These are phyloP conservation scores for Acmispon strigosus DNA, from an alignment of 306 rosid genomes.

Conservation along the genomic window DNA sequence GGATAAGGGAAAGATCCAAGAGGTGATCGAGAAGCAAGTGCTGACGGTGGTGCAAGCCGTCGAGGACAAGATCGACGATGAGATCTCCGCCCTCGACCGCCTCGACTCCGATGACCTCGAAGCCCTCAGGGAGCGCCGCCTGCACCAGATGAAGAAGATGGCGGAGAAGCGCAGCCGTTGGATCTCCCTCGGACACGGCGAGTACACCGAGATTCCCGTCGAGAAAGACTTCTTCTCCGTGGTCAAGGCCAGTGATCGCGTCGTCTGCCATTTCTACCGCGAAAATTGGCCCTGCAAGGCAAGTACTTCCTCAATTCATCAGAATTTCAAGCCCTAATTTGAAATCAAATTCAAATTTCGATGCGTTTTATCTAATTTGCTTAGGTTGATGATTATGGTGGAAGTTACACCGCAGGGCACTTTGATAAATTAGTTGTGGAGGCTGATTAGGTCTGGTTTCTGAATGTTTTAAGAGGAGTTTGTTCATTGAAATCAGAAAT, in stretches of 20 bases:
- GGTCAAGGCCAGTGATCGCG: constrained; percentile 98
- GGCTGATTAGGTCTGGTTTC: not conserved
- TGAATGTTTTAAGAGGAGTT: not conserved
- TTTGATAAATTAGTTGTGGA: not conserved
- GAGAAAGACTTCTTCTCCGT: constrained; percentile 92
- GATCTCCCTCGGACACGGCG: constrained; percentile 88
- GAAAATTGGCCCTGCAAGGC: constrained; percentile 99
- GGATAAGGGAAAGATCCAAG: constrained; percentile 64
- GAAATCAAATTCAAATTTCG: not conserved
- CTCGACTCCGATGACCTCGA: constrained; percentile 76
- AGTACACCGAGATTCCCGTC: constrained; percentile 62
- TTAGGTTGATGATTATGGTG: not conserved
- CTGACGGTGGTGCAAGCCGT: constrained; percentile 81
- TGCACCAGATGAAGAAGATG: constrained; percentile 97
- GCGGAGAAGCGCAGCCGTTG: constrained; percentile 92
- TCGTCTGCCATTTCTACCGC: constrained; percentile 94
- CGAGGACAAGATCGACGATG: constrained; percentile 85
- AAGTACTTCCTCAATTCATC: not conserved
- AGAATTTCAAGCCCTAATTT: not conserved
- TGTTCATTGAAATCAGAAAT: not conserved
- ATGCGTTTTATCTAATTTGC: not conserved
- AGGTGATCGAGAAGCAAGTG: constrained; percentile 81
- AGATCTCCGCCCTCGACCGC: constrained; percentile 84
- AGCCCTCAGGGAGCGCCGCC: constrained; percentile 75
- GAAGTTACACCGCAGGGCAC: no score